Evolutionary conservation across 306 rosid genomes (phyloP).

Genomic region (Dryas drummondii): DNA sequence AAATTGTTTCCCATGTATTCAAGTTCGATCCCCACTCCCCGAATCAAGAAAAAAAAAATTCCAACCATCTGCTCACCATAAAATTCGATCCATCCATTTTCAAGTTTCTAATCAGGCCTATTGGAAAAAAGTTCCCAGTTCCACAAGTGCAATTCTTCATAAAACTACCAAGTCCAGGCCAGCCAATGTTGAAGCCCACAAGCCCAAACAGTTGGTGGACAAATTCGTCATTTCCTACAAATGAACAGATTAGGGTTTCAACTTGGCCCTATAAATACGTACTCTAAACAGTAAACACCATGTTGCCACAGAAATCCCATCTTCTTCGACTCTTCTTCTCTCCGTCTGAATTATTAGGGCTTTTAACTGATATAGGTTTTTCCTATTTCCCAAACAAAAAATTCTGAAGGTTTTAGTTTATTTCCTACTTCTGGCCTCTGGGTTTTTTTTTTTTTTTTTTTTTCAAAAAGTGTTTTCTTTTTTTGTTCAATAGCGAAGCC

Average conservation of each 20-base stretch:
- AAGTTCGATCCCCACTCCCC: too few species aligned
- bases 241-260: not conserved
- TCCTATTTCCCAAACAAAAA: not conserved
- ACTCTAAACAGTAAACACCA: not conserved
- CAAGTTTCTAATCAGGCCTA: too few species aligned
- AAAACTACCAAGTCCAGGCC: too few species aligned
- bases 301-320: not conserved
- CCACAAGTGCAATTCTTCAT: too few species aligned
- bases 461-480: not conserved
- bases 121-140: too few species aligned
- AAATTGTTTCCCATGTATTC: too few species aligned
- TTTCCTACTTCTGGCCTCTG: too few species aligned
- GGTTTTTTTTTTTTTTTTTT: not conserved
- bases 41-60: too few species aligned
- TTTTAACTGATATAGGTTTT: not conserved
- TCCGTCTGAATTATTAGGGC: not conserved
- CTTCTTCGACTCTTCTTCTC: too few species aligned
- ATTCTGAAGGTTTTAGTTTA: not conserved
- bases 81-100: too few species aligned
- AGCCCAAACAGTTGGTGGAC: not conserved
- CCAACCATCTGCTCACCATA: too few species aligned
- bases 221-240: not conserved
- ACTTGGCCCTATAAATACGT: not conserved
- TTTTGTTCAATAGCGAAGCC: slow-evolving; percentile 41
- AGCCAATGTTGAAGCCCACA: not conserved